A percentile compares a stretch with the other conserved stretches of the same genome.
Conservation (phyloP, 306 rosid genomes). For the Trifolium pratense region DNA sequence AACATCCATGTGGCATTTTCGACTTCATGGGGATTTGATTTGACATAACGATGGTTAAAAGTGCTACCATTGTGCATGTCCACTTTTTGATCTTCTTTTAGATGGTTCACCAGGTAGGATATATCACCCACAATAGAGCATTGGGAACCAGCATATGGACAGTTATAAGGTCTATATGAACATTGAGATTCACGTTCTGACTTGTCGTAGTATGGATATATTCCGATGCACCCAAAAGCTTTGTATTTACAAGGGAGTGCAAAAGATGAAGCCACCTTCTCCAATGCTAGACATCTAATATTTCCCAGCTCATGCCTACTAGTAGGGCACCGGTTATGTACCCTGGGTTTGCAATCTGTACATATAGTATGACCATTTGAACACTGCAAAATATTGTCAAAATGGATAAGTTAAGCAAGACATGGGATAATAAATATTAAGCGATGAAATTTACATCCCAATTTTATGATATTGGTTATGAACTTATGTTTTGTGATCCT, state of each 20-base stretch:
- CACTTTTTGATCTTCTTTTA: conserved; percentile 90
- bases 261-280: conserved; percentile 93
- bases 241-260: conserved; percentile 94
- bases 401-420: too few species aligned
- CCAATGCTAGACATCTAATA: conserved; percentile 92
- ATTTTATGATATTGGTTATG: too few species aligned
- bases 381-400: too few species aligned
- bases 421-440: conserved; percentile 1
- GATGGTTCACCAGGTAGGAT: conserved; percentile 78
- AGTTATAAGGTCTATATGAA: conserved; percentile 73
- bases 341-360: conserved; percentile 93
- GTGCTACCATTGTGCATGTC: conserved; percentile 97
- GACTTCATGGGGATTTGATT: conserved; percentile 94
- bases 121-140: conserved; percentile 82
- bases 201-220: conserved; percentile 94
- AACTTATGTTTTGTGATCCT: too few species aligned
- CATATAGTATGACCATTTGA: conserved; percentile 95
- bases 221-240: conserved; percentile 77
- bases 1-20: conserved; percentile 99
- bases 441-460: conserved; percentile 13
- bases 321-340: conserved; percentile 95
- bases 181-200: conserved; percentile 91
- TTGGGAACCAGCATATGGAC: conserved; percentile 97
- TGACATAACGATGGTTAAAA: conserved; percentile 94
- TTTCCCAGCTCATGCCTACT: conserved; percentile 94